Evolutionary conservation across 1,284 basidiomycete species (phyloP), one percentile per base, ranked within the genome.

Genomic region (Chalciporus sp.): DNA sequence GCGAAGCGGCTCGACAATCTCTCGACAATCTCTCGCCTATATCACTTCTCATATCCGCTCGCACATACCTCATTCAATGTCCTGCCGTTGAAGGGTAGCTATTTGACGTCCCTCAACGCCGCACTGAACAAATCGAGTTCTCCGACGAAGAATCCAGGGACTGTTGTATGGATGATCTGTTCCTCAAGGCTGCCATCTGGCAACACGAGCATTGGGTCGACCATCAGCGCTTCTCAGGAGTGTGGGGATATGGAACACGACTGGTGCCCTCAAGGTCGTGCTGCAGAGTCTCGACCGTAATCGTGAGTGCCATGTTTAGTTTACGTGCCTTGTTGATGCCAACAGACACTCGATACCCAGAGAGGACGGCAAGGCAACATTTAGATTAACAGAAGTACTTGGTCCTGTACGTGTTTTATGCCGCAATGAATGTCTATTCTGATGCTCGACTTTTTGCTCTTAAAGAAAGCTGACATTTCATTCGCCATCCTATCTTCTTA

Each of bases 1-100:
- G 88, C 43, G 82, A 83, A 49, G 80, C 85, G 0, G 95, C n/a
- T n/a, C n/a, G n/a, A n/a, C n/a, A n/a, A n/a, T n/a, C n/a, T n/a
- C 96, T 0, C 74, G 78, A 28, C 75, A 78, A 14, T 92, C 94
- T 0, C 77, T 97, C 51, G 62, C 76, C 0, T 95, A 93, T 65
- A 81, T 98, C 61, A 85, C 84, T 16, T 75, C 80, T n/a, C 86
- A 86, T 59, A 75, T 98, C 56, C 88, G 88, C 47, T 81, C 86
- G 6, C 88, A 93, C 86, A 1, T n/a, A 76, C 78, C 4, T 89
- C 86, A 14, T 84, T 98, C 72, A 98, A 98, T 74, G 88, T 98
- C 10, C 94, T 95, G 72, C 99, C 97, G 0, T 91, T 90, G 14
- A 88, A 89, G 57, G 96, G 96, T 61, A 99, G 98, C 70, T 98